Percentiles rank a stretch among this genome's conserved stretches.
phyloP scores from a whole-genome alignment of 202 grass and related monocot species.

The Sporobolus alterniflorus region DNA sequence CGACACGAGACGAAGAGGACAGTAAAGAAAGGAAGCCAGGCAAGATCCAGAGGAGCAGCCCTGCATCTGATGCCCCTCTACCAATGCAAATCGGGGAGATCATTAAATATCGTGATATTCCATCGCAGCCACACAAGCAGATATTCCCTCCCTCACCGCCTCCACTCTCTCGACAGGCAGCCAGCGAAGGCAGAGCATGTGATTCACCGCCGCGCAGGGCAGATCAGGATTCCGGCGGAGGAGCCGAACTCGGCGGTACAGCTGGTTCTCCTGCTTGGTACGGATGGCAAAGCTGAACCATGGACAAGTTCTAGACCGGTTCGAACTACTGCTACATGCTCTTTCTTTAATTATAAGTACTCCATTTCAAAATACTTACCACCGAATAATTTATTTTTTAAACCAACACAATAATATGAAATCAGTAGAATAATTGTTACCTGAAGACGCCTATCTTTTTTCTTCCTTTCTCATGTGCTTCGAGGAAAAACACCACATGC shows the following conservation, averaged over 20 bases:
- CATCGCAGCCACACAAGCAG: not conserved
- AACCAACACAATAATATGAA: no score
- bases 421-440: no score
- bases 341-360: not conserved
- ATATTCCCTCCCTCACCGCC: not conserved
- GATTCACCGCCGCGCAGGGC: slow-evolving; percentile 24
- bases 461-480: no score
- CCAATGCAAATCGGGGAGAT: slow-evolving; percentile 25
- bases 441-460: no score
- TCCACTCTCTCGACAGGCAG: no score
- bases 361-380: no score
- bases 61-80: not conserved
- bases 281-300: not conserved
- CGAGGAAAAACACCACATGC: not conserved
- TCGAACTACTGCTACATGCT: not conserved
- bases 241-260: not conserved
- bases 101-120: not conserved
- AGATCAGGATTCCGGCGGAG: not conserved
- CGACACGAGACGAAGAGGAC: not conserved
- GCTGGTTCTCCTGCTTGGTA: not conserved
- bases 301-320: slow-evolving; percentile 1
- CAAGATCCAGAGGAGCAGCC: slow-evolving; percentile 22
- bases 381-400: no score
- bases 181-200: slow-evolving; percentile 9
- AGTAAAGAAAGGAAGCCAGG: not conserved